Base-by-base conservation (phyloP, 192 early-diverging fungal genomes). In the Linderina pennispora region DNA sequence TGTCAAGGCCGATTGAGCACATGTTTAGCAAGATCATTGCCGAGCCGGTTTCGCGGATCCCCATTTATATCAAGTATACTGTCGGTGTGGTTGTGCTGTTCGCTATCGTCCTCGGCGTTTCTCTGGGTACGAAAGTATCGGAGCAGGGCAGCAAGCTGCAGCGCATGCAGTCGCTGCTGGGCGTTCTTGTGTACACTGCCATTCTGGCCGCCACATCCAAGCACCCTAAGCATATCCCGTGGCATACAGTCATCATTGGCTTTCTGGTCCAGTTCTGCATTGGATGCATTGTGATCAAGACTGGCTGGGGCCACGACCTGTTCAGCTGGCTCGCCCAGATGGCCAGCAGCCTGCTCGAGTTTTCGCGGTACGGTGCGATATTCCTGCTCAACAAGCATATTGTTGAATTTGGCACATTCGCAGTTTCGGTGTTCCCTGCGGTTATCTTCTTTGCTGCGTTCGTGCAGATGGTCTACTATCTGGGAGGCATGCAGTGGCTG, bases 371-470 rank as follows among this genome's bases (percentile, higher is more conserved):
- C 26, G 91, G 91, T 64, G 64, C 84, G 24, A 53, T 49, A 18
- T 91, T 92, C 56, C 34, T 94, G 20, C 69, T 89, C 37, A 81
- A 85, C 23, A 63, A 73, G 7, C 61, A 51, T 16, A 53, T 76
- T 19, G 60, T 56, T 4, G n/a, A 25, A 3, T 52, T 76, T 11
- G 15, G 22, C 23, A 57, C 75, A 10, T 89, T 94, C 57, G 84
- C 79, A 44, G 53, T 85, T 32, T 45, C 65, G 7, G 85, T 91
- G 36, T 78, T 94, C 39, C 89, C 91, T 16, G 86, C 90, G 24
- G 75, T 92, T 34, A 78, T 94, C 56, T 92, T 92, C 75, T 94
- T 94, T 68, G 83, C 87, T 34, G 69, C 90, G 24, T 81, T 89
- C 43, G 87, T 94, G 45, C 83, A 88, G 36, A 79, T 87, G 43